Base-by-base conservation (phyloP, 306 rosid species). In the Sphenostylis stenocarpa region DNA sequence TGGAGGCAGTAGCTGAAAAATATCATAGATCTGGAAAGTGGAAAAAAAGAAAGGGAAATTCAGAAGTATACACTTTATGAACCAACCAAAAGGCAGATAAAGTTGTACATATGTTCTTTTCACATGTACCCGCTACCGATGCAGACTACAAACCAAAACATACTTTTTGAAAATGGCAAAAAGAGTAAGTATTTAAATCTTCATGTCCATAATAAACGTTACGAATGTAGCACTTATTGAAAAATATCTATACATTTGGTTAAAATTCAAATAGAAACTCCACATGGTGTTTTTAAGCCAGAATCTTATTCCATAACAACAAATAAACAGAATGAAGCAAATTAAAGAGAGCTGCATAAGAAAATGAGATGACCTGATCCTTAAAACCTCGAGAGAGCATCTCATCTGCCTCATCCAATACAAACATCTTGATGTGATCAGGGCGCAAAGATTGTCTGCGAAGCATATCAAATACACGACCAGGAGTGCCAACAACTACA, bases 361-460 rank as follows among this genome's bases (percentile, higher is more conserved):
- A 7, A 38, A 78, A 36, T 47, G 9, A 55, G 60, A 28, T 55
- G 15, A 90, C 96, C 96, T 88, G 93, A 76, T 88, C 96, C 87
- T 88, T 90, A 88, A 90, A 91, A 58, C 93, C 96, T 61, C 87
- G 84, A 58, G 91, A 91, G 68, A 88, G 96, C 96, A 91, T 88
- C 78, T 91, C 96, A 85, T 91, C 93, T 3, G 93, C 93, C 84
- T 91, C 70, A 38, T 64, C 70, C 70, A 64, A 38, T 38, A 64
- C 70, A 64, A 64, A 64, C 49, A 64, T 64, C 70, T 16, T 64
- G 49, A 64, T 64, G 31, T 64, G 0, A 19, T 64, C 70, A 64
- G 70, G 49, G 70, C 70, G 70, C 70, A 64, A 38, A 5, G 70
- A 36, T 64, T 64, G 70, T 47, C 70, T 64, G 2, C 70, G 70